These are phyloP conservation scores for Hyaloscypha hepaticicola DNA, from an alignment of 495 filamentous ascomycete species.

Conservation along the genomic window DNA sequence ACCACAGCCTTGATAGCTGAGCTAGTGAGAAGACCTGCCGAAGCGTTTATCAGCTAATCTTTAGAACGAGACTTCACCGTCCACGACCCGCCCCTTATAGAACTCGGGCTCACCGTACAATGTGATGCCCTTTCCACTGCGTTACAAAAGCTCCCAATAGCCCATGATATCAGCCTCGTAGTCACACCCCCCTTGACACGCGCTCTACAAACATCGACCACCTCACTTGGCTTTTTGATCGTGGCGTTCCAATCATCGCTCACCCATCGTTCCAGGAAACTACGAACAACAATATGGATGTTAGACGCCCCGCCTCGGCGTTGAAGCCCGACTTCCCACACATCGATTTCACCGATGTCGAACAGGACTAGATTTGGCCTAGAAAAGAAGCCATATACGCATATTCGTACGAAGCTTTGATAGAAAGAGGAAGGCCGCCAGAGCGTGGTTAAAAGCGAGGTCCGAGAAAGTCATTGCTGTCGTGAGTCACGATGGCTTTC, in stretches of 20 bases:
- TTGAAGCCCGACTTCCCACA: constrained; percentile 46
- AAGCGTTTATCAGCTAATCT: not conserved
- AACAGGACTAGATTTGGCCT: constrained; percentile 52
- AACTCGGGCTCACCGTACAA: constrained; percentile 46
- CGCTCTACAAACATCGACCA: constrained; percentile 52
- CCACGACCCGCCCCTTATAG: constrained; percentile 52
- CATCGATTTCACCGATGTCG: constrained; percentile 49
- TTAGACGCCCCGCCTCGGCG: constrained; percentile 41
- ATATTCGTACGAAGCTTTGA: constrained; percentile 44
- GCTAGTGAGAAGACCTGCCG: no score
- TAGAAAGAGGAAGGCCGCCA: constrained; percentile 43
- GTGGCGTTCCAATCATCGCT: constrained; percentile 46
- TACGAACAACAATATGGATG: constrained; percentile 52
- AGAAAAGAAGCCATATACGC: constrained; percentile 53
- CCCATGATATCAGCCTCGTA: constrained; percentile 51
- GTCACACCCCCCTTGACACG: constrained; percentile 56
- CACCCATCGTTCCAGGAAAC: constrained; percentile 58
- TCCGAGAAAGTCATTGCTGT: constrained; percentile 59
- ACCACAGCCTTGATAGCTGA: no score
- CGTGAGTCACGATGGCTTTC: constrained; percentile 57
- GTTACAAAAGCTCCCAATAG: constrained; percentile 44
- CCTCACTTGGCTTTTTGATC: constrained; percentile 49
- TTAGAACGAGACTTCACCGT: constrained; percentile 45
- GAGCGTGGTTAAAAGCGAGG: constrained; percentile 44
- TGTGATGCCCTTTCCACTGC: constrained; percentile 45